Base-by-base conservation (phyloP, 2,329 filamentous ascomycete species). In the Sclerotinia borealis region DNA sequence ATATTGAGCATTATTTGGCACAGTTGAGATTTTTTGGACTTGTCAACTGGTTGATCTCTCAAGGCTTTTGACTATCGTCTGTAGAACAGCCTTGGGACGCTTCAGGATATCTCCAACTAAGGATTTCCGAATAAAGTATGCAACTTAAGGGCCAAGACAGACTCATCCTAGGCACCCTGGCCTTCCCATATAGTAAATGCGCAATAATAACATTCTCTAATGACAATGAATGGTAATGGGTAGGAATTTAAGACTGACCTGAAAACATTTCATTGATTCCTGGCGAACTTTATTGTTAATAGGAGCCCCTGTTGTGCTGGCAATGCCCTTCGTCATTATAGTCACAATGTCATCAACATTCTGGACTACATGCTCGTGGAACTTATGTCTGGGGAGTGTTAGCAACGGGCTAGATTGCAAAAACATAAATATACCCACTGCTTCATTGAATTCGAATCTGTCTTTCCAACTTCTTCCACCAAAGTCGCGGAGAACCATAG, bases 381-480 rank as follows among this genome's bases (percentile, higher is more conserved):
- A 79, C 59, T 77, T 76, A 37, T 76, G 71, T 63, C 76, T 78
- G 22, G 4, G 11, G 13, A 22, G 54, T 41, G 58, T 60, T 60
- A 67, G 63, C 59, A 55, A 43, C 36, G 50, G 43, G 27, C 29
- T 50, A 17, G 58, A 34, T 66, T 25, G 51, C 48, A 48, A 25
- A 65, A 43, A 59, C 17, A 39, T 59, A n/a, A n/a, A 52, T 56
- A 34, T 34, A 69, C 78, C 72, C 36, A 84, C 82, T 82, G 83
- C 73, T 85, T 85, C 58, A 79, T 77, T 10, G 83, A 81, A 63
- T 82, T 85, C 63, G 82, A 77, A 69, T 92, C 89, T 10, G 88
- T 81, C 73, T 89, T 91, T 66, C 83, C 83, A 10, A 85, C 80
- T 70, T 91, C 88, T 65, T 89, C 86, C 1, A 87, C 86, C 29